Conservation (phyloP, 2,329 filamentous ascomycete genomes). For the Trichophyton simii region DNA sequence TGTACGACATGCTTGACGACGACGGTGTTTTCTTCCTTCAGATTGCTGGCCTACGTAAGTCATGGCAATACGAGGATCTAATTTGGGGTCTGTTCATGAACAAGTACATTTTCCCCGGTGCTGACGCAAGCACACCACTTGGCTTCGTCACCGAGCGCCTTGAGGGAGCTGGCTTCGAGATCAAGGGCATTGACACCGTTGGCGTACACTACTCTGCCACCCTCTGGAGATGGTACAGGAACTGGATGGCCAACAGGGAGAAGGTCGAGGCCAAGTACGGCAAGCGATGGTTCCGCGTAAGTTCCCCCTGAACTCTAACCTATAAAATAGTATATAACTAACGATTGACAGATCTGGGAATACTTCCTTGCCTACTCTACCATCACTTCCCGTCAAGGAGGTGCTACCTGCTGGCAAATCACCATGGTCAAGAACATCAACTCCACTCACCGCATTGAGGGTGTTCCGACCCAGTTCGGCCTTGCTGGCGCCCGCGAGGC, state of each 20-base stretch:
- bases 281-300: constrained; percentile 83
- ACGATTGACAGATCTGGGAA: constrained; percentile 60
- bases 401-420: constrained; percentile 78
- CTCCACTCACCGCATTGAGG: constrained; percentile 68
- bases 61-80: constrained; percentile 96
- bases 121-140: constrained; percentile 86
- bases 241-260: constrained; percentile 89
- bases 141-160: constrained; percentile 75
- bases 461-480: constrained; percentile 55
- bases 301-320: constrained; percentile 24
- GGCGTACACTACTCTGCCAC: constrained; percentile 96
- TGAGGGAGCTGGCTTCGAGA: constrained; percentile 76
- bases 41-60: constrained; percentile 83
- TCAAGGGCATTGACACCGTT: constrained; percentile 85
- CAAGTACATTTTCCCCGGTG: constrained; percentile 97
- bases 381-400: constrained; percentile 72
- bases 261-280: constrained; percentile 94
- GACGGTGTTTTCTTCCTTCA: constrained; percentile 94
- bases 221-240: constrained; percentile 95
- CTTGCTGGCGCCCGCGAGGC: constrained; percentile 52
- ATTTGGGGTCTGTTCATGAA: constrained; percentile 99
- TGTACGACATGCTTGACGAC: constrained; percentile 90
- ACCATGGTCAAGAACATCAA: constrained; percentile 83
- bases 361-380: constrained; percentile 78
- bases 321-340: not conserved